Conservation (phyloP, 495 filamentous ascomycete species). For the Pyrenopolyporus hunteri region DNA sequence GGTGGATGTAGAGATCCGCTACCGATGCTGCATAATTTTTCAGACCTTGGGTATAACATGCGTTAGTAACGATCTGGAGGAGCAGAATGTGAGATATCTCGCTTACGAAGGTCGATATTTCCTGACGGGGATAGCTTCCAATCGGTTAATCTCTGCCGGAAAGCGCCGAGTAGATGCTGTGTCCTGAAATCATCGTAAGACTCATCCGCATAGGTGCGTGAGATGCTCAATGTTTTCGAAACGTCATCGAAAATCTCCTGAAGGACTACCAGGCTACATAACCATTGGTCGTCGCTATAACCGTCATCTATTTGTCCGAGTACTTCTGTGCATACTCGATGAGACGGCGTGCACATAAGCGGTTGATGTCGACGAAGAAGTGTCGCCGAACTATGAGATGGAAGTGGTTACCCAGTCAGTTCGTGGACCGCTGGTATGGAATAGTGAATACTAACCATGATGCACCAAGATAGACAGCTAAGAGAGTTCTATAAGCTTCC, state of each 20-base stretch:
- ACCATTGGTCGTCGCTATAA: conserved; percentile 15
- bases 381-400: conserved; percentile 11
- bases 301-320: conserved; percentile 1
- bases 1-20: conserved; percentile 33
- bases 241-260: conserved; percentile 31
- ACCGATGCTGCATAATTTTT: conserved; percentile 9
- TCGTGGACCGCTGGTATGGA: neutral
- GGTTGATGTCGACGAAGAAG: conserved; percentile 30
- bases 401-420: neutral
- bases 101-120: conserved; percentile 20
- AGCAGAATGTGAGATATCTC: neutral
- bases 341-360: conserved; percentile 13
- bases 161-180: conserved; percentile 25
- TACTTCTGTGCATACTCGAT: conserved; percentile 9
- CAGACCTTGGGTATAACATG: conserved; percentile 1
- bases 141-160: conserved; percentile 21
- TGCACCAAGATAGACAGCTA: conserved; percentile 32
- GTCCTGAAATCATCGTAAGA: conserved; percentile 29
- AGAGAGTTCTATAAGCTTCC: conserved; percentile 18
- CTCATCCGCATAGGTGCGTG: conserved; percentile 4
- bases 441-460: conserved; percentile 19
- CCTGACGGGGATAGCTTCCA: conserved; percentile 21
- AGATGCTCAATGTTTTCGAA: conserved; percentile 24
- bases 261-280: conserved; percentile 26
- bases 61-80: neutral